phyloP scores from a whole-genome alignment of 345 rosid species.

The Adansonia digitata region DNA sequence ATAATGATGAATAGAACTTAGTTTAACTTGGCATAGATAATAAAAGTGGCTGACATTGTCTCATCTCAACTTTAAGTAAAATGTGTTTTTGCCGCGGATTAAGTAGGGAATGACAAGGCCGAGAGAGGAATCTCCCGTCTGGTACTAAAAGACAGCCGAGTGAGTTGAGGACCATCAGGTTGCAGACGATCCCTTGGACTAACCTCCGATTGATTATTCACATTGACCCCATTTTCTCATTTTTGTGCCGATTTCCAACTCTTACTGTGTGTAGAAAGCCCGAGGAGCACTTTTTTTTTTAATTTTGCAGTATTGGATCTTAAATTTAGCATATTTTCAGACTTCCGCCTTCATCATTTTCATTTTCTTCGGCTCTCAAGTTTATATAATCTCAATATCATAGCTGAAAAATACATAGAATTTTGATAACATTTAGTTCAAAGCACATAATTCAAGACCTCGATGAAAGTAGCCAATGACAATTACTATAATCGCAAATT shows the following conservation, averaged over 20 bases:
- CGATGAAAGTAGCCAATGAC: neutral
- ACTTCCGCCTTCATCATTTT: neutral
- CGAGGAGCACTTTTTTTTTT: neutral
- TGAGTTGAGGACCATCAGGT: constrained; percentile 31
- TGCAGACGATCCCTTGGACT: neutral
- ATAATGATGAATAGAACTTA: neutral
- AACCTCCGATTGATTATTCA: neutral
- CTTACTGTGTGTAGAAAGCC: constrained; percentile 4
- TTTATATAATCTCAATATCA: too few relatives aligned
- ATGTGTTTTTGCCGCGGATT: neutral
- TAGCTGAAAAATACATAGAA: too few relatives aligned
- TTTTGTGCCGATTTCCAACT: neutral
- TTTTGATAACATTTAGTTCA: too few relatives aligned
- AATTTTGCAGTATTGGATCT: neutral
- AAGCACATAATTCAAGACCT: neutral
- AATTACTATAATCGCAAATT: too few relatives aligned
- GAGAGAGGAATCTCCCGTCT: constrained; percentile 27
- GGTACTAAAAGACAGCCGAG: constrained; percentile 31
- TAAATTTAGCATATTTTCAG: neutral
- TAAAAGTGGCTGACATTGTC: neutral
- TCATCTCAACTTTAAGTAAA: neutral
- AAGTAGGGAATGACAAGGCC: neutral
- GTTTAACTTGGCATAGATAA: neutral
- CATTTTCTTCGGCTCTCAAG: neutral
- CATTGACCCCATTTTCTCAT: neutral